A percentile compares a stretch with the other conserved stretches of the same genome.
Conservation (phyloP, 2,329 filamentous ascomycete species). For the Hymenoscyphus fraxineus region DNA sequence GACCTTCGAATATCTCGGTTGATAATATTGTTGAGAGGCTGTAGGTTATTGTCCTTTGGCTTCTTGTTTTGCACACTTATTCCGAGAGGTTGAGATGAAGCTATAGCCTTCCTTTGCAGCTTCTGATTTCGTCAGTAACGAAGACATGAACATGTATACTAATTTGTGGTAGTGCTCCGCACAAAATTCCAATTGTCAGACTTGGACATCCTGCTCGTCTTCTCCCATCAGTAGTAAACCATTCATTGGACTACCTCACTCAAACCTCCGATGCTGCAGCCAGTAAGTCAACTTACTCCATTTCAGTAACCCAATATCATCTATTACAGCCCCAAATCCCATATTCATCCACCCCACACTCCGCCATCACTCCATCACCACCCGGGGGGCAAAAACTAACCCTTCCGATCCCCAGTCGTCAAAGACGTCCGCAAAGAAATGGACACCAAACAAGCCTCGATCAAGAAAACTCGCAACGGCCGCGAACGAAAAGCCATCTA, state of each 20-base stretch:
- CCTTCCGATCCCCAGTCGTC: slow-evolving; percentile 50
- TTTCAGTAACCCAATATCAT: background rate
- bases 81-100: background rate
- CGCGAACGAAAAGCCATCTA: slow-evolving; percentile 80
- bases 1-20: slow-evolving; percentile 93
- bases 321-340: background rate
- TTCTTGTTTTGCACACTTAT: background rate
- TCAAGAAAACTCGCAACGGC: slow-evolving; percentile 80
- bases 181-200: slow-evolving; percentile 81
- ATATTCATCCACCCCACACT: background rate
- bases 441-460: slow-evolving; percentile 83
- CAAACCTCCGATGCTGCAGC: slow-evolving; percentile 84
- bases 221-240: slow-evolving; percentile 79
- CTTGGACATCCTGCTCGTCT: slow-evolving; percentile 90
- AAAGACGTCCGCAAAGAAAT: slow-evolving; percentile 88
- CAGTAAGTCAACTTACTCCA: slow-evolving; percentile 35
- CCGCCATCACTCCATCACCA: background rate
- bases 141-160: too few species aligned
- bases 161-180: slow-evolving; percentile 48
- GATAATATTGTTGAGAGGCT: slow-evolving; percentile 92
- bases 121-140: too few species aligned
- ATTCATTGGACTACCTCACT: slow-evolving; percentile 88
- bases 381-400: background rate
- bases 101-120: slow-evolving; percentile 39
- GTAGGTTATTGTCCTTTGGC: too few species aligned